These are phyloP conservation scores for Zalerion maritima DNA, from an alignment of 495 filamentous ascomycete genomes.

Conservation along the genomic window DNA sequence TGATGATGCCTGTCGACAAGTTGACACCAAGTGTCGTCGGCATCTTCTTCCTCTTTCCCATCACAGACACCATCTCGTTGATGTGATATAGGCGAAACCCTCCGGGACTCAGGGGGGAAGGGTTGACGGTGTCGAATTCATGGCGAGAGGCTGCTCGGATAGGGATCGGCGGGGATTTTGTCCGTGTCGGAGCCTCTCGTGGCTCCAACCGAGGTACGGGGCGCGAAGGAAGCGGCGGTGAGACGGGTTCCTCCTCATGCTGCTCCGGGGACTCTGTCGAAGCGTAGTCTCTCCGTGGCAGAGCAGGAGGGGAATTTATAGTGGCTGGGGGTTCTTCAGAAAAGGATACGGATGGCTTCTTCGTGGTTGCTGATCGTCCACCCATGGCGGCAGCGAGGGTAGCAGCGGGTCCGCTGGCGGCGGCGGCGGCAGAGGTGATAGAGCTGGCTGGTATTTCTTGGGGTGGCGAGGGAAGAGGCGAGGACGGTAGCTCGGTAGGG, in stretches of 20 bases:
- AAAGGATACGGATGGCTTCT: slow-evolving; percentile 10
- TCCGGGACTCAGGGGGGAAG: slow-evolving; percentile 41
- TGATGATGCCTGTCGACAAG: slow-evolving; percentile 67
- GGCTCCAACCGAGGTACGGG: no score
- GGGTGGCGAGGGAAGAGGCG: no score
- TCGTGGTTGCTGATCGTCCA: slow-evolving; percentile 5
- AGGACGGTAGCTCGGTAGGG: slow-evolving; percentile 1
- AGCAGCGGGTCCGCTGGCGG: slow-evolving; percentile 17
- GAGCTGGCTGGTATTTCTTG: no score
- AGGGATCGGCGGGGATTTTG: slow-evolving; percentile 4
- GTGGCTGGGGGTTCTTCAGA: slow-evolving; percentile 7
- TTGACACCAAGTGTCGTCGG: slow-evolving; percentile 89
- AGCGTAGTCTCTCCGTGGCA: slow-evolving; percentile 17
- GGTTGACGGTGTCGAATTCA: no score
- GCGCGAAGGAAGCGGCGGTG: slow-evolving; percentile 16
- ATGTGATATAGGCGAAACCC: slow-evolving; percentile 91
- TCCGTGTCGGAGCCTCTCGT: slow-evolving; percentile 6
- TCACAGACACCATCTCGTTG: slow-evolving; percentile 86
- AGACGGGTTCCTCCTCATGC: background rate
- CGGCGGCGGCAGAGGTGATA: slow-evolving; percentile 8
- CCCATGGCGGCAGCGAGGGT: slow-evolving; percentile 15
- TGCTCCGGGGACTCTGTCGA: background rate
- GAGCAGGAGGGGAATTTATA: slow-evolving; percentile 15
- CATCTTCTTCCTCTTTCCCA: slow-evolving; percentile 96
- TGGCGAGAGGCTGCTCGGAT: slow-evolving; percentile 11